Evolutionary conservation across 345 rosid genomes (phyloP).

Genomic region (Hibiscus mutabilis): DNA sequence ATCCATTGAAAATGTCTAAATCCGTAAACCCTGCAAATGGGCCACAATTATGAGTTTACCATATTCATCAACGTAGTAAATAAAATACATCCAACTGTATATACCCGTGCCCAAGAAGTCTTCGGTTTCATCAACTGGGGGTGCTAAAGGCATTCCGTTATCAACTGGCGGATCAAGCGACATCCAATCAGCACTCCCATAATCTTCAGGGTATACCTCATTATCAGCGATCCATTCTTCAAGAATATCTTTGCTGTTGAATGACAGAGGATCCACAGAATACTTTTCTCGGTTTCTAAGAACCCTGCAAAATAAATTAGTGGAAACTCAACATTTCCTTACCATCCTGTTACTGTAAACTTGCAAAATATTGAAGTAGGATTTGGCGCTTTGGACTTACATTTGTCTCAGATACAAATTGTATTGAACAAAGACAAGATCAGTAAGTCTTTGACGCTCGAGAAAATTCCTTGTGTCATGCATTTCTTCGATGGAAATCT

Average conservation of each 20-base stretch:
- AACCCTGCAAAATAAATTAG: constrained; percentile 15
- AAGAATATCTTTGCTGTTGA: constrained; percentile 30
- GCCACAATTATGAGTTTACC: not conserved
- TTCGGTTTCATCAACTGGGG: constrained; percentile 52
- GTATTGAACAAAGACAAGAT: constrained; percentile 70
- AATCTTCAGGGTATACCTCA: constrained; percentile 42
- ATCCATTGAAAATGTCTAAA: constrained; percentile 52
- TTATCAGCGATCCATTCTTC: constrained; percentile 78
- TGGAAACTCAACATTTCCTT: not conserved
- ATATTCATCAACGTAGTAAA: not conserved
- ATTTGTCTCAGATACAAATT: constrained; percentile 63
- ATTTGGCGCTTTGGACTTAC: constrained; percentile 31
- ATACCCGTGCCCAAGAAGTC: constrained; percentile 54
- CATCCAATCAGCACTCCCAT: constrained; percentile 64
- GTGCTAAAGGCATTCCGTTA: constrained; percentile 30
- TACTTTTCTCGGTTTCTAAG: constrained; percentile 31
- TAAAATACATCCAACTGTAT: constrained; percentile 1
- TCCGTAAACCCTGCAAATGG: constrained; percentile 66
- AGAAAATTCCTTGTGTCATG: constrained; percentile 56
- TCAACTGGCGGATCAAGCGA: constrained; percentile 40
- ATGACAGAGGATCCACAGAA: constrained; percentile 45
- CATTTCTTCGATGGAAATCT: constrained; percentile 38
- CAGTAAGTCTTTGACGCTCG: constrained; percentile 62
- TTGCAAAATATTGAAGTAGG: not conserved
- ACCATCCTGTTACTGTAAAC: not conserved